These are phyloP conservation scores for Avena atlantica DNA, from an alignment of 176 grass and related monocot species.

Conservation along the genomic window DNA sequence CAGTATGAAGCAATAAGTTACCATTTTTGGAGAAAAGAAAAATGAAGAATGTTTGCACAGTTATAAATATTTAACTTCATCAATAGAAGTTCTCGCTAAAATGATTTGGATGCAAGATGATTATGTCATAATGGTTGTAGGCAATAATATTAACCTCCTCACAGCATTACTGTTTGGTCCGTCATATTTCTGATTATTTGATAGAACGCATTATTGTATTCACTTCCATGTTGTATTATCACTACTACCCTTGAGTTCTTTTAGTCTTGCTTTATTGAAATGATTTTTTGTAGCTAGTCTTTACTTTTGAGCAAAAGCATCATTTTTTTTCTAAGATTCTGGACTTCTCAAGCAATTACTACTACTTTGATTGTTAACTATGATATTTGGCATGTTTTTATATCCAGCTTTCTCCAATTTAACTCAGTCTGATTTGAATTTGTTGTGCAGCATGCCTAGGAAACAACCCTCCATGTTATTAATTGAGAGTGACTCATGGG, in stretches of 20 bases:
- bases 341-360: neutral
- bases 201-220: conserved; percentile 26
- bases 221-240: conserved; percentile 27
- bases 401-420: neutral
- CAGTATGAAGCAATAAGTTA: conserved; percentile 25
- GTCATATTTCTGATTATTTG: conserved; percentile 26
- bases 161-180: neutral
- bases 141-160: neutral
- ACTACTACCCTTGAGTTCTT: conserved; percentile 22
- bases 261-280: conserved; percentile 15
- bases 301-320: neutral
- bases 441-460: conserved; percentile 46
- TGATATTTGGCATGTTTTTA: conserved; percentile 1
- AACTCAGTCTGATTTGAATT: conserved; percentile 32
- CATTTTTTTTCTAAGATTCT: neutral
- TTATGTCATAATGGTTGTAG: neutral
- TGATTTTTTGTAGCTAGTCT: neutral
- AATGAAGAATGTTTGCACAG: neutral
- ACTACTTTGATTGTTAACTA: conserved; percentile 14
- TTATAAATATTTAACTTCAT: neutral
- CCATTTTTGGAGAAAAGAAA: conserved; percentile 19
- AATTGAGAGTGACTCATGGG: conserved; percentile 82
- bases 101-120: conserved; percentile 28
- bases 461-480: conserved; percentile 64
- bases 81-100: neutral